Evolutionary conservation across 345 rosid species (phyloP).

Genomic region (Lepidium didymum): DNA sequence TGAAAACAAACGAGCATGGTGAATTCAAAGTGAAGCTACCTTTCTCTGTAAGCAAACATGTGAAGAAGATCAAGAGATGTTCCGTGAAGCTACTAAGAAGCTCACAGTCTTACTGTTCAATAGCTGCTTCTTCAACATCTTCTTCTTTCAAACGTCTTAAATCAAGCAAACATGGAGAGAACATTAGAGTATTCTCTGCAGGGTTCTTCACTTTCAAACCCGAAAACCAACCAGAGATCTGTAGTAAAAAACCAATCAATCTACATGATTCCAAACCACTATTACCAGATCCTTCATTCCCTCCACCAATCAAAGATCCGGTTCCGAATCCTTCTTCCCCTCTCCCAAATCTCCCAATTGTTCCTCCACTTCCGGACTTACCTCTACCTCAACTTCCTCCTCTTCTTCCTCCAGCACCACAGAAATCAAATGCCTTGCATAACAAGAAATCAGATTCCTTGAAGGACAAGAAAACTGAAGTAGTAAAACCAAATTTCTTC

Average conservation of each 20-base stretch:
- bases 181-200: constrained; percentile 63
- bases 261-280: constrained; percentile 2
- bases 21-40: constrained; percentile 64
- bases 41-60: constrained; percentile 57
- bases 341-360: constrained; percentile 45
- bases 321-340: constrained; percentile 37
- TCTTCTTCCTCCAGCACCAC: constrained; percentile 10
- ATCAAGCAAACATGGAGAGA: constrained; percentile 39
- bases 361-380: constrained; percentile 42
- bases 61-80: constrained; percentile 57
- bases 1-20: constrained; percentile 64
- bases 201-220: constrained; percentile 91
- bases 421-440: not conserved
- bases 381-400: constrained; percentile 37
- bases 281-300: constrained; percentile 26
- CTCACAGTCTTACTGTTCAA: constrained; percentile 64
- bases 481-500: constrained; percentile 17
- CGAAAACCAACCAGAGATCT: constrained; percentile 44
- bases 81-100: constrained; percentile 58
- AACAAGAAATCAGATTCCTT: constrained; percentile 14
- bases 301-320: constrained; percentile 40
- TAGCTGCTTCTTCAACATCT: constrained; percentile 64
- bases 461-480: not conserved
- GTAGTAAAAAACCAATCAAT: constrained; percentile 50
- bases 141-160: constrained; percentile 49